Evolutionary conservation across 768 basidiomycete genomes (phyloP).

Genomic region (Ramaria sp.): DNA sequence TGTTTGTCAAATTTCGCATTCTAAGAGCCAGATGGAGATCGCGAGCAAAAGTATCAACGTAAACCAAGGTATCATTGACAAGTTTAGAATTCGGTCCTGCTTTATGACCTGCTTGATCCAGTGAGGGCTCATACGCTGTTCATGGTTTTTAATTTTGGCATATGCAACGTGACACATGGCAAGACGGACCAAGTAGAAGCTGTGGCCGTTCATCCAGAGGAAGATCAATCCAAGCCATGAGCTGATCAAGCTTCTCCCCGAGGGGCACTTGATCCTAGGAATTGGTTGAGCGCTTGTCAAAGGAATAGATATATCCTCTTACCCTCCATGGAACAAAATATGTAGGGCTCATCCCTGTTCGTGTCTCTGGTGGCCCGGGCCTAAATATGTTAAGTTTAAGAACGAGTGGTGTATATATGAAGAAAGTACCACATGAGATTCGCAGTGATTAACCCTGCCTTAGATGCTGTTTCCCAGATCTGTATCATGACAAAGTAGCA

Average conservation of each 20-base stretch:
- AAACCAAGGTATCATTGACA: slow-evolving; percentile 56
- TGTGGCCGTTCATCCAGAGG: slow-evolving; percentile 62
- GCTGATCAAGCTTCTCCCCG: slow-evolving; percentile 60
- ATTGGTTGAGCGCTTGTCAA: not conserved
- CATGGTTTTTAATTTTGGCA: slow-evolving; percentile 7
- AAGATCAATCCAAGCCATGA: slow-evolving; percentile 76
- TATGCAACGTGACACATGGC: not conserved
- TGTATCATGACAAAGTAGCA: slow-evolving; percentile 18
- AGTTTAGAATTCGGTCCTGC: slow-evolving; percentile 56
- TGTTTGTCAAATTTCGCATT: slow-evolving; percentile 65
- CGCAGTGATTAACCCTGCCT: slow-evolving; percentile 62
- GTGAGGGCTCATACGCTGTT: slow-evolving; percentile 70
- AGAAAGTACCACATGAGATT: slow-evolving; percentile 77
- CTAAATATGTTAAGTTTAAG: slow-evolving; percentile 24
- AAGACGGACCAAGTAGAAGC: slow-evolving; percentile 52
- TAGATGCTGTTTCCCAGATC: slow-evolving; percentile 87
- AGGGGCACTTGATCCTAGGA: slow-evolving; percentile 49
- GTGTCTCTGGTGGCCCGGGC: slow-evolving; percentile 75
- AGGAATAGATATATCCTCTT: slow-evolving; percentile 13
- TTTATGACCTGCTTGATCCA: slow-evolving; percentile 77
- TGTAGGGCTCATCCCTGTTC: slow-evolving; percentile 50
- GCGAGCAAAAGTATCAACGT: slow-evolving; percentile 67
- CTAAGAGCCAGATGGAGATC: slow-evolving; percentile 52
- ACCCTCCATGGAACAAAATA: slow-evolving; percentile 78
- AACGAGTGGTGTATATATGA: not conserved